Evolutionary conservation across 257 asterid species (phyloP), one percentile per base, ranked within the genome.

Genomic region (Petrea volubilis): DNA sequence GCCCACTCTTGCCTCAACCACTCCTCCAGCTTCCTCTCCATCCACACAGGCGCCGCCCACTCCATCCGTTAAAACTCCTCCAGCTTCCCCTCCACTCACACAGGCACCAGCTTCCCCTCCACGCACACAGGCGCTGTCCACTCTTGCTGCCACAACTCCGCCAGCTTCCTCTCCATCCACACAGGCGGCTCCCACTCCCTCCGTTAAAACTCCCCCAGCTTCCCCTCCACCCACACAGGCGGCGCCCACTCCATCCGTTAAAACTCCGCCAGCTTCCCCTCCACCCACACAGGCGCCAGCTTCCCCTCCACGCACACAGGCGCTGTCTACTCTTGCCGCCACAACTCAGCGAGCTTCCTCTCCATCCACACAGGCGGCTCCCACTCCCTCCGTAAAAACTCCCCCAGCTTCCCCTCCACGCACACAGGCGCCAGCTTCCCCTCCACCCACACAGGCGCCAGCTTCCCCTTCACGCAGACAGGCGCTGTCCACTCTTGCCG

Each of bases 21-120:
- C 82, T 15, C 81, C 84, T 0, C n/a, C n/a, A n/a, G n/a, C n/a
- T n/a, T n/a, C 66, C 1, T 25, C 70, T 57, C 74, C 79, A 6
- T 58, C 75, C 0, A 41, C 67, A 3, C 68, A 7, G 10, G 1
- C 69, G 15, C 53, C 73, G 6, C 65, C 47, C 12, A 12, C 43
- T 31, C n/a, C n/a, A 0, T 34, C 66, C 0, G 66, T 36, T 4
- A 12, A 29, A 1, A 7, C 70, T 36, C 77, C 83, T n/a, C n/a
- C n/a, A n/a, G n/a, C n/a, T n/a, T n/a, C n/a, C n/a, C n/a, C n/a
- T n/a, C n/a, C n/a, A n/a, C n/a, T n/a, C n/a, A n/a, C n/a, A n/a
- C n/a, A n/a, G n/a, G 74, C 83, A 1, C 83, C 83, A 1, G n/a
- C n/a, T n/a, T n/a, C n/a, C n/a, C n/a, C n/a, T n/a, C n/a, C n/a